These are phyloP conservation scores for Solanum lycopersicoides DNA, from an alignment of 257 asterid genomes.

Conservation along the genomic window DNA sequence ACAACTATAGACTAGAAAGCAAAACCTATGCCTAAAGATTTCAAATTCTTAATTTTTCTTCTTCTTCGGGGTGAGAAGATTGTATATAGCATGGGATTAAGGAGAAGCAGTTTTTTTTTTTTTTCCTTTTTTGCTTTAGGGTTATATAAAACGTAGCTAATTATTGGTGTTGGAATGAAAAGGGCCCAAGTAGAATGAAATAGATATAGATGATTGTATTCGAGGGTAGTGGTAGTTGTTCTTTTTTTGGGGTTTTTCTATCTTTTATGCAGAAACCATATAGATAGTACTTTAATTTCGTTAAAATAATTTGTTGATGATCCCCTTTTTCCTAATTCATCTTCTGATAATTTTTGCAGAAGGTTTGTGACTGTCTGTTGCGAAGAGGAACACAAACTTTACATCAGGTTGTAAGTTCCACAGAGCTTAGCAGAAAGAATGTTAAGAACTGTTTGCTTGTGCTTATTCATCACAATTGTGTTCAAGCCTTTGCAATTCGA, in stretches of 20 bases:
- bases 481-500: constrained; percentile 55
- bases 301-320: not conserved
- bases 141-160: not conserved
- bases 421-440: constrained; percentile 48
- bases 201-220: not conserved
- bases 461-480: constrained; percentile 75
- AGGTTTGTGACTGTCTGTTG: constrained; percentile 74
- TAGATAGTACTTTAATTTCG: not conserved
- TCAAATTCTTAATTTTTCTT: not conserved
- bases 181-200: not conserved
- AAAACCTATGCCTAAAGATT: not conserved
- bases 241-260: not conserved
- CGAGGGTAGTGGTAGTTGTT: not conserved
- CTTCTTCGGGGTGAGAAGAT: not conserved
- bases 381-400: constrained; percentile 57
- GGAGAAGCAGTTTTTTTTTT: not conserved
- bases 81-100: not conserved
- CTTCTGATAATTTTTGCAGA: constrained; percentile 22
- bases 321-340: not conserved
- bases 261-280: not conserved
- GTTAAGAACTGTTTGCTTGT: constrained; percentile 68
- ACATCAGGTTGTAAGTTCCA: constrained; percentile 34
- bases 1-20: not conserved
- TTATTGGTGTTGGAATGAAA: not conserved
- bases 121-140: not conserved